Evolutionary conservation across 148 eudicot species (phyloP).

Genomic region (Rhododendron vialii): DNA sequence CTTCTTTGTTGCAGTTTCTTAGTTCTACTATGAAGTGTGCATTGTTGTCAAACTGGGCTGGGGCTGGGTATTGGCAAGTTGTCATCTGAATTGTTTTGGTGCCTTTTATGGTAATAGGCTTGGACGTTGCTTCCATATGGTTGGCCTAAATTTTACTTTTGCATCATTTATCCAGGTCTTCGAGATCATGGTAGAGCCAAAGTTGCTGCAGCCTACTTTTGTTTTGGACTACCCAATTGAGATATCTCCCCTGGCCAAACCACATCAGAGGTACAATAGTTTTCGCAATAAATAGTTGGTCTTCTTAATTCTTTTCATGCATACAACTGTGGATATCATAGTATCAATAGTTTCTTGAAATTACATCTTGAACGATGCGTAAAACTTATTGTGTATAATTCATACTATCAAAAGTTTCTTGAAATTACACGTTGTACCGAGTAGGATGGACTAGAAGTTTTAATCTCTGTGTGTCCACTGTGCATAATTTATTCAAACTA

Average conservation of each 20-base stretch:
- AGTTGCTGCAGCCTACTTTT: conserved; percentile 86
- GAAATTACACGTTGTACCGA: background rate
- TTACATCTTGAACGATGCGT: background rate
- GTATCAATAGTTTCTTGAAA: background rate
- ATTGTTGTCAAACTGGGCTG: background rate
- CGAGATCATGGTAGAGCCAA: conserved; percentile 79
- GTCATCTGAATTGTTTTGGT: background rate
- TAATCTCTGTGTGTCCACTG: background rate
- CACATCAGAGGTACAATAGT: conserved; percentile 72
- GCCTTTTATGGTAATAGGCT: background rate
- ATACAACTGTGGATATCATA: background rate
- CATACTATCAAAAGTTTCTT: background rate
- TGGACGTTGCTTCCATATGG: background rate
- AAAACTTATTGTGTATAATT: background rate
- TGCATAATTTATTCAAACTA: background rate
- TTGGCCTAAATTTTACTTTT: background rate
- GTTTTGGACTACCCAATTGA: conserved; percentile 95
- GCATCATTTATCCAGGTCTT: conserved; percentile 54
- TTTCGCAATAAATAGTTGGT: background rate
- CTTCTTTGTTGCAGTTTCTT: conserved; percentile 4
- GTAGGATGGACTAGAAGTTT: background rate
- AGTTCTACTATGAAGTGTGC: background rate
- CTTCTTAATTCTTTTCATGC: background rate
- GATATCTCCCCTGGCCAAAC: conserved; percentile 97
- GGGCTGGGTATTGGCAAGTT: background rate